Evolutionary conservation across 768 basidiomycete species (phyloP).

Genomic region (Leccinellum luteum): DNA sequence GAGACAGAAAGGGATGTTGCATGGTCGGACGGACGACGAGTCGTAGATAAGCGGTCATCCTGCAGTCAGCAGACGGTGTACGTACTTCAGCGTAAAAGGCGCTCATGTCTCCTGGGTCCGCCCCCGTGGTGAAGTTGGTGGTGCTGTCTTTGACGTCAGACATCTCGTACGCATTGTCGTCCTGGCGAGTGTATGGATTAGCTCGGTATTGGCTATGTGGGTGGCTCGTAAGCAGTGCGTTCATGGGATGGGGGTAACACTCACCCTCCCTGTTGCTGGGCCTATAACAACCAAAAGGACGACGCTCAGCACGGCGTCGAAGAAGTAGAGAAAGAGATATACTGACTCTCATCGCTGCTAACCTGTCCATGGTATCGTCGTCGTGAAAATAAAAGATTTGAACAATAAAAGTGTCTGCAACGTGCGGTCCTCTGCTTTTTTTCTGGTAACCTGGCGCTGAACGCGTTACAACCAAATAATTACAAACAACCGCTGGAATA

Average conservation of each 20-base stretch:
- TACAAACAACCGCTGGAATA: slow-evolving; percentile 12
- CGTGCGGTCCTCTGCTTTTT: no score
- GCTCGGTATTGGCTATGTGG: slow-evolving; percentile 33
- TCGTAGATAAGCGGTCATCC: background rate
- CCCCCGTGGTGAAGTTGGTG: slow-evolving; percentile 42
- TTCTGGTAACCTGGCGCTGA: no score
- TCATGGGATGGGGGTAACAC: slow-evolving; percentile 28
- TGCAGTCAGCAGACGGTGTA: background rate
- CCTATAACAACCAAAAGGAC: slow-evolving; percentile 37
- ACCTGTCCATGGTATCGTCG: slow-evolving; percentile 63
- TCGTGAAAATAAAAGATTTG: slow-evolving; percentile 51
- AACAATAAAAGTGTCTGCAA: background rate
- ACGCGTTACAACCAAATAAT: slow-evolving; percentile 11
- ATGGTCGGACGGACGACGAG: background rate
- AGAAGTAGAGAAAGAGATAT: background rate
- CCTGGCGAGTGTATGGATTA: slow-evolving; percentile 70
- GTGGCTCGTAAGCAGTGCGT: background rate
- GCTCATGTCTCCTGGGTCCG: slow-evolving; percentile 60
- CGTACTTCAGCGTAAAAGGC: slow-evolving; percentile 74
- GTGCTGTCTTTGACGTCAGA: slow-evolving; percentile 61
- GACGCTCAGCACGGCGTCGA: slow-evolving; percentile 6
- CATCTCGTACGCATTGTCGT: slow-evolving; percentile 65
- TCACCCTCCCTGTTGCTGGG: slow-evolving; percentile 62
- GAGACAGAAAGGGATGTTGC: background rate
- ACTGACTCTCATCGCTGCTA: slow-evolving; percentile 81